Evolutionary conservation across 208 protist genomes (phyloP), one percentile per base, ranked within the genome.

Genomic region (Herpetomonas tarakana): DNA sequence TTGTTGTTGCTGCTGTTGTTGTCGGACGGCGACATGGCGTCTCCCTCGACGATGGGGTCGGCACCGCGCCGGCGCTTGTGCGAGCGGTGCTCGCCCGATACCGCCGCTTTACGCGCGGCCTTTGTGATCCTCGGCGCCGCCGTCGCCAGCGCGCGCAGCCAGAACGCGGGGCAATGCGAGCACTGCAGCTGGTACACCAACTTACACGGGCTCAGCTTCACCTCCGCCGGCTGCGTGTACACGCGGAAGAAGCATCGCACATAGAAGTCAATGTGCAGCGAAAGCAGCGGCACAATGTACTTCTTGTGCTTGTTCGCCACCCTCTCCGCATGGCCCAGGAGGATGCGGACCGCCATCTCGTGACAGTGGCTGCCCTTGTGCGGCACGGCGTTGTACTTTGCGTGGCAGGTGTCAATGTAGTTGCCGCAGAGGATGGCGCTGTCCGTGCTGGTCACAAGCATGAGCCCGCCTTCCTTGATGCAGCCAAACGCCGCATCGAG

Each of bases 381-480:
- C 26, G 97, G 88, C 0, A 98, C 64, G 19, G 84, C 75, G 54
- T 94, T 96, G 78, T 99, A 99, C 79, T 99, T 99, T 58, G 96
- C 93, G 62, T 94, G 98, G 73, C 98, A 99, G 7, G 96, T 94
- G 62, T 99, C 98, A 21, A 85, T 81, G 70, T 98, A 92, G 74
- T 98, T 97, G 30, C 98, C 99, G 68, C 94, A 97, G 1, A 99
- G 88, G 38, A 99, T 97, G 2, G 97, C 88, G 61, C 97, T 93
- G 67, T 99, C 99, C 0, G 99, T 99, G 76, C 96, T 98, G 2
- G 99, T 99, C 4, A 99, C 96, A 38, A 96, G 91, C 58, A 99
- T 74, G 30, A 99, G 67, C 28, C 98, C 97, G 46, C 98, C 98
- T 26, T 99, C 92, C 29, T 88, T 84, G 55, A 99, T 92, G 54